Conservation (phyloP, 163 green algal genomes). For the Chlamydomonas reinhardtii region DNA sequence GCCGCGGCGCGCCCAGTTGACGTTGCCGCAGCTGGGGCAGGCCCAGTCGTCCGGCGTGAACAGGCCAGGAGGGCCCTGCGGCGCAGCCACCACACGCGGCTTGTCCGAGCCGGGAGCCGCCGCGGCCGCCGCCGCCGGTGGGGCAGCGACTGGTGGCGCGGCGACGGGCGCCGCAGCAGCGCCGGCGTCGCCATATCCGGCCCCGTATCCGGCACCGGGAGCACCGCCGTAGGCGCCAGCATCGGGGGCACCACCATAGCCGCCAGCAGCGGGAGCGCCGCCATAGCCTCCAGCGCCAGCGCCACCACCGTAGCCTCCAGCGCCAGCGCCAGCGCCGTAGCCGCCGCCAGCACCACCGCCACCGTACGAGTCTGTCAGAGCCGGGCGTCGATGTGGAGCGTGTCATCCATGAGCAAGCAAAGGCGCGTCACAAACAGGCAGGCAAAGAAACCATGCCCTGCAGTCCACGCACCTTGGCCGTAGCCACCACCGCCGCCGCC, state of each 20-base stretch:
- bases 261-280: neutral
- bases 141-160: neutral
- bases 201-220: neutral
- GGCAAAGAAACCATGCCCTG: too few species aligned
- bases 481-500: slow-evolving; percentile 36
- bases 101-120: neutral
- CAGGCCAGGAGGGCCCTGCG: slow-evolving; percentile 75
- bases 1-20: slow-evolving; percentile 82
- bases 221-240: neutral
- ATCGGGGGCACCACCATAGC: neutral
- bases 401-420: too few species aligned
- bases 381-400: too few species aligned
- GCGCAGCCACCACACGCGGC: slow-evolving; percentile 66
- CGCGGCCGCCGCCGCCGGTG: neutral
- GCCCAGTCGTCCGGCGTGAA: slow-evolving; percentile 83
- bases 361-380: slow-evolving; percentile 13
- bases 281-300: neutral
- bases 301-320: slow-evolving; percentile 12
- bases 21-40: slow-evolving; percentile 86
- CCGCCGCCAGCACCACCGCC: slow-evolving; percentile 19
- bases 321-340: neutral
- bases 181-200: neutral
- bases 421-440: too few species aligned
- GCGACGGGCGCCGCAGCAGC: neutral
- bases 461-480: slow-evolving; percentile 9